Evolutionary conservation across 2,329 filamentous ascomycete species (phyloP).

Genomic region (Hypoxylon sp.): DNA sequence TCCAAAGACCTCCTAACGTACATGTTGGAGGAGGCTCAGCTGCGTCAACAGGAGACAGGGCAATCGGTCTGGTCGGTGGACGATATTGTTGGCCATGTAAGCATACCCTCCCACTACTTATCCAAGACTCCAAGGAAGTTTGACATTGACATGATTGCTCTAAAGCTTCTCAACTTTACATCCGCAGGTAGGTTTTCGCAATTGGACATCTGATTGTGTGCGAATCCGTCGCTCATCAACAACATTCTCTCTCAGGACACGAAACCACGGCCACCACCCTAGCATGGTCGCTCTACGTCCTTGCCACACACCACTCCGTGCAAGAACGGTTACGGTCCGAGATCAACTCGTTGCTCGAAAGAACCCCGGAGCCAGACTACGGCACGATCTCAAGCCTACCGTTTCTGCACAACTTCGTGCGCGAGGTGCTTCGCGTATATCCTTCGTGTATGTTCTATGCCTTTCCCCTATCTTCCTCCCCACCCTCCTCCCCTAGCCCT

Average conservation of each 20-base stretch:
- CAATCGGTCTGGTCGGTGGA: slow-evolving; percentile 43
- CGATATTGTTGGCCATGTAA: slow-evolving; percentile 46
- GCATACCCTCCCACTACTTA: neutral
- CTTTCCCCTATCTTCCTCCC: neutral
- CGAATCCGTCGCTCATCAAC: neutral
- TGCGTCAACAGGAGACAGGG: slow-evolving; percentile 34
- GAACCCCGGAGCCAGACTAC: slow-evolving; percentile 34
- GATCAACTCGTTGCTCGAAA: slow-evolving; percentile 34
- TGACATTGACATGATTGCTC: slow-evolving; percentile 3
- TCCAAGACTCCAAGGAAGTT: neutral
- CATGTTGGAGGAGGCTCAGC: slow-evolving; percentile 43
- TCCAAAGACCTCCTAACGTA: slow-evolving; percentile 43
- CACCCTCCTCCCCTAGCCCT: neutral
- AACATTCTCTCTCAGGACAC: slow-evolving; percentile 40
- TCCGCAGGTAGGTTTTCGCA: slow-evolving; percentile 37
- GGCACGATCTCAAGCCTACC: slow-evolving; percentile 42
- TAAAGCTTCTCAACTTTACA: slow-evolving; percentile 33
- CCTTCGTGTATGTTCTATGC: slow-evolving; percentile 40
- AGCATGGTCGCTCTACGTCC: slow-evolving; percentile 46
- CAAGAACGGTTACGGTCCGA: slow-evolving; percentile 47
- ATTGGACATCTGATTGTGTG: neutral
- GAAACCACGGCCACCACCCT: slow-evolving; percentile 47
- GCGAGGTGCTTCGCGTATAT: slow-evolving; percentile 48
- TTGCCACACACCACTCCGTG: slow-evolving; percentile 45
- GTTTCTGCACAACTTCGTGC: slow-evolving; percentile 48